Evolutionary conservation across 2,329 filamentous ascomycete genomes (phyloP).

Genomic region (Venturia nashicola): DNA sequence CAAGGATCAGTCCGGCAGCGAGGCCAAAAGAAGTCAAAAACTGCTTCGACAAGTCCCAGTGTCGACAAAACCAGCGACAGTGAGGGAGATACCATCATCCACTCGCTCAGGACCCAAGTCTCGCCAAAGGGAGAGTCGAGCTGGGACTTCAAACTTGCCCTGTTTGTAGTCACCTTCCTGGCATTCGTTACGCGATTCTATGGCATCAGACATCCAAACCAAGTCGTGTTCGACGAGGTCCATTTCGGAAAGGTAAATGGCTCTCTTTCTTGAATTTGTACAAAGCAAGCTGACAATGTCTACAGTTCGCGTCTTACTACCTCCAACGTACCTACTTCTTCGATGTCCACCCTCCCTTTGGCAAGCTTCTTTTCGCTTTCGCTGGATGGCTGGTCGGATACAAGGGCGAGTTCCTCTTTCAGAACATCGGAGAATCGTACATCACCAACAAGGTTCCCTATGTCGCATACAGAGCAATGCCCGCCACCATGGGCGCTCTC

Average conservation of each 20-base stretch:
- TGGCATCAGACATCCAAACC: constrained; percentile 87
- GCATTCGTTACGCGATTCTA: constrained; percentile 91
- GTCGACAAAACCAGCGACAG: not conserved
- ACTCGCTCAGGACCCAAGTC: constrained; percentile 39
- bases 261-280: not conserved
- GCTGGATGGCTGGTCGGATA: constrained; percentile 97
- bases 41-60: not conserved
- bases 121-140: constrained; percentile 42
- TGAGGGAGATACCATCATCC: not conserved
- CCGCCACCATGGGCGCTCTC: constrained; percentile 78
- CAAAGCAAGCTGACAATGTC: not conserved
- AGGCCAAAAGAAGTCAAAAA: not conserved
- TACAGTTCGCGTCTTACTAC: constrained; percentile 54
- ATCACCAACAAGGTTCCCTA: constrained; percentile 95
- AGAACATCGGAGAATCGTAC: constrained; percentile 98
- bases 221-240: constrained; percentile 98
- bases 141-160: constrained; percentile 71
- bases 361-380: constrained; percentile 92
- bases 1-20: not conserved
- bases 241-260: constrained; percentile 90
- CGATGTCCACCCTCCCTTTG: constrained; percentile 96
- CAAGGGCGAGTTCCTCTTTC: constrained; percentile 93
- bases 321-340: constrained; percentile 98
- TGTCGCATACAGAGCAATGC: constrained; percentile 87
- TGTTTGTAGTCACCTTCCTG: constrained; percentile 64